phyloP scores from a whole-genome alignment of 2,329 filamentous ascomycete genomes.

The Dothideomycetidae sp. region DNA sequence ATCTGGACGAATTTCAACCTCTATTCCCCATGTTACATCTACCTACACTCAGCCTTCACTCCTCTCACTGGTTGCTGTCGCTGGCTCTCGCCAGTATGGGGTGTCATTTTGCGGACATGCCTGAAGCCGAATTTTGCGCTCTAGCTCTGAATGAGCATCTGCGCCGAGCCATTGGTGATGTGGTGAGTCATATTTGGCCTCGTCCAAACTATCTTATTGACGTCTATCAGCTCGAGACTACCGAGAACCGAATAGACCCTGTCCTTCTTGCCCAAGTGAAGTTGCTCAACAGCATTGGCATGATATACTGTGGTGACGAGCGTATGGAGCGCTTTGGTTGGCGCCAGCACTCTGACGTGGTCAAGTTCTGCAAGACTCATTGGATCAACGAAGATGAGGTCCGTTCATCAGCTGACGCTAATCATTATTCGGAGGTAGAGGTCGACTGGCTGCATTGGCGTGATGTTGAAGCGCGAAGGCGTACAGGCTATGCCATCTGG shows the following conservation, averaged over 20 bases:
- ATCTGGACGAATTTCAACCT: constrained; percentile 19
- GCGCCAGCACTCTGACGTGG: constrained; percentile 7
- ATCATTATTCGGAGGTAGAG: constrained; percentile 4
- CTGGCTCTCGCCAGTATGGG: constrained; percentile 20
- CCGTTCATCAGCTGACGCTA: constrained; percentile 3
- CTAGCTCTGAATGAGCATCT: constrained; percentile 11
- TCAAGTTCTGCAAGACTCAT: constrained; percentile 10
- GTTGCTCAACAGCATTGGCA: constrained; percentile 11
- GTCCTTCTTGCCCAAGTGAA: constrained; percentile 11
- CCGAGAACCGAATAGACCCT: constrained; percentile 10
- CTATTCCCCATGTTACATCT: constrained; percentile 20
- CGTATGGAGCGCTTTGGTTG: constrained; percentile 10
- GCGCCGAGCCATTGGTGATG: constrained; percentile 11
- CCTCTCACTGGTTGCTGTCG: constrained; percentile 15
- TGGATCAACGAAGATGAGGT: constrained; percentile 11
- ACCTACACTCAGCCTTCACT: constrained; percentile 12
- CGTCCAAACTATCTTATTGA: constrained; percentile 4
- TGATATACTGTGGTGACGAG: constrained; percentile 13
- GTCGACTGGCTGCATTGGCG: constrained; percentile 14
- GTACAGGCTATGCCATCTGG: constrained; percentile 17
- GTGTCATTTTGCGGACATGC: constrained; percentile 14
- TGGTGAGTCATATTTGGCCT: constrained; percentile 6
- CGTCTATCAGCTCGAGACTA: constrained; percentile 1
- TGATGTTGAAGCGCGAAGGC: constrained; percentile 12
- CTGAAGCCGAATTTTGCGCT: constrained; percentile 10